Base-by-base conservation (phyloP, 306 rosid species). In the Crataegus laevigata region DNA sequence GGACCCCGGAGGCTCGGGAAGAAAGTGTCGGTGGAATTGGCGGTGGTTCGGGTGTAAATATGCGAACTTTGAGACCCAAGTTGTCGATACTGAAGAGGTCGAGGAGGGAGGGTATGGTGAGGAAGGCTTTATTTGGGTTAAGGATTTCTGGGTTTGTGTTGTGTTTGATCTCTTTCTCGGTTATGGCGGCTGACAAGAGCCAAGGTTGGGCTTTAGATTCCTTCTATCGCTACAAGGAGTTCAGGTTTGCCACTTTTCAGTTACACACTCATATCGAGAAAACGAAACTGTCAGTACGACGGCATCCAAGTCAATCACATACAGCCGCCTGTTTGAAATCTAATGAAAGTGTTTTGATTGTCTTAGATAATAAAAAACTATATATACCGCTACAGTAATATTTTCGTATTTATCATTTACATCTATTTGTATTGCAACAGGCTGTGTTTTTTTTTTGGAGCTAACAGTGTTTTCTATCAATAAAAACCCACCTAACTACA, bases 191-290 rank as follows among this genome's bases (percentile, higher is more conserved):
- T 26, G 83, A 83, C 78, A 79, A 77, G 68, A 30, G 76, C 42
- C 74, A 77, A 51, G 97, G 97, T 42, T 92, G 93, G 97, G 89
- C 96, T 79, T 34, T 70, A 43, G 89, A 79, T 62, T 90, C 96
- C 8, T 92, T 81, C 83, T 75, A 86, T 62, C 74, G 72, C 72
- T 87, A 87, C 80, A 36, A 79, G 73, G 97, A 91, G 80, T 83
- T 91, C 83, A 87, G 80, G 98, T 93, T 40, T 43, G 87, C 68
- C 29, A 42, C 88, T 43, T 42, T 82, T 79, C 32, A 47, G 14
- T 8, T n/a, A 15, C 9, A 3, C 51, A 45, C 51, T 1, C 18
- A 45, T 45, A 45, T 45, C 18, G 51, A 45, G 18, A 45, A 45
- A 3, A 14, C 18, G 51, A 13, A 4, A 45, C 13, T 45, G 15